Base-by-base conservation (phyloP, 345 rosid species). In the Durio zibethinus region DNA sequence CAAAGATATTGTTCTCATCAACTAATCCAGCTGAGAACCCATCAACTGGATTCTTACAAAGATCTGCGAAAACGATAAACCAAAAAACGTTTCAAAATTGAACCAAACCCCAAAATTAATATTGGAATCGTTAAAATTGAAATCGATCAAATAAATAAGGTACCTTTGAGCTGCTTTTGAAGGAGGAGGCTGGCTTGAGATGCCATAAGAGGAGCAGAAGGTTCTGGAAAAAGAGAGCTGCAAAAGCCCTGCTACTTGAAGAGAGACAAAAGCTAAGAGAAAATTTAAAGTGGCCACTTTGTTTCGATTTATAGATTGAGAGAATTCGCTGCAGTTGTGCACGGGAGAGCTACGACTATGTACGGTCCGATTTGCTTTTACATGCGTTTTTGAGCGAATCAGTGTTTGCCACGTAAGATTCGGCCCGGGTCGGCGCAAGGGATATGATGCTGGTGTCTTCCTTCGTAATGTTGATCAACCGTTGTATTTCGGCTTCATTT, bases 11-110 rank as follows among this genome's bases (percentile, higher is more conserved):
- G 75, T 57, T 89, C 79, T 95, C 99, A 67, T 95, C 99, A 29
- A 95, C 93, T 87, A 95, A 83, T 43, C 99, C 99, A n/a, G 99
- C 97, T 6, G 99, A 93, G 89, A 93, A 95, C 66, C 98, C 99
- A 84, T 94, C 96, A 48, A 95, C 99, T 2, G 99, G 98, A 75
- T 92, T 82, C 88, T 89, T 93, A 75, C 99, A 95, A 77, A 95
- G 99, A 95, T 95, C 99, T 95, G 93, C 90, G 84, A 45, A 42
- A 63, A 72, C 75, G 69, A 86, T 77, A 78, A 83, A 77, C 54
- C 38, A 71, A 79, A 78, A 74, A 36, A 40, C 76, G 4, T 43
- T 33, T 56, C 64, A 60, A 65, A 76, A 75, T 54, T 45, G 67
- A 71, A 59, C 33, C 65, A 60, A 36, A 69, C 56, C 25, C 69